phyloP scores from a whole-genome alignment of 495 filamentous ascomycete genomes.

The Tetracladium marchalianum region DNA sequence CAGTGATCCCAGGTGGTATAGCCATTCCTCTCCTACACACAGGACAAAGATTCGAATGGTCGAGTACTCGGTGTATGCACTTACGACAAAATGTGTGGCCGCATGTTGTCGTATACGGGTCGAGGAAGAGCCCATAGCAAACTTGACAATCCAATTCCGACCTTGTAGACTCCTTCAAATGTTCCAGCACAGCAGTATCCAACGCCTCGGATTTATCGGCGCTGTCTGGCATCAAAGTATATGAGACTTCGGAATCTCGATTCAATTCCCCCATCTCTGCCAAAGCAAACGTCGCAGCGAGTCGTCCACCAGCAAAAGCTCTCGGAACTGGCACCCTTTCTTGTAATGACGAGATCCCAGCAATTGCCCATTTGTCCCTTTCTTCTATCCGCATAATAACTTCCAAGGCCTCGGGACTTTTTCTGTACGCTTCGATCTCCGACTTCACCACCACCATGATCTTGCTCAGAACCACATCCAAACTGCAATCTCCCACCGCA shows the following conservation, averaged over 20 bases:
- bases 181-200: slow-evolving; percentile 42
- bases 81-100: slow-evolving; percentile 83
- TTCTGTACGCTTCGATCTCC: slow-evolving; percentile 29
- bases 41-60: slow-evolving; percentile 69
- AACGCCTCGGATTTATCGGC: slow-evolving; percentile 29
- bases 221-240: slow-evolving; percentile 23
- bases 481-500: slow-evolving; percentile 61
- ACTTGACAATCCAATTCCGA: slow-evolving; percentile 79
- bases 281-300: slow-evolving; percentile 49
- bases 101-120: slow-evolving; percentile 75
- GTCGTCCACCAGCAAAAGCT: slow-evolving; percentile 39
- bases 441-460: slow-evolving; percentile 43
- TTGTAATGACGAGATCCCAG: slow-evolving; percentile 29
- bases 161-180: slow-evolving; percentile 48
- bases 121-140: slow-evolving; percentile 68
- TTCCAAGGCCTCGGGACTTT: slow-evolving; percentile 15
- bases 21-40: slow-evolving; percentile 61
- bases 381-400: slow-evolving; percentile 29
- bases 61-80: slow-evolving; percentile 63
- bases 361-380: slow-evolving; percentile 30
- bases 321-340: slow-evolving; percentile 22
- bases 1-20: slow-evolving; percentile 43
- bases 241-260: slow-evolving; percentile 40
- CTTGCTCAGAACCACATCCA: slow-evolving; percentile 67
- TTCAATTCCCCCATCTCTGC: slow-evolving; percentile 42